phyloP scores from a whole-genome alignment of 2,329 filamentous ascomycete genomes.

The Cladophialophora exuberans region DNA sequence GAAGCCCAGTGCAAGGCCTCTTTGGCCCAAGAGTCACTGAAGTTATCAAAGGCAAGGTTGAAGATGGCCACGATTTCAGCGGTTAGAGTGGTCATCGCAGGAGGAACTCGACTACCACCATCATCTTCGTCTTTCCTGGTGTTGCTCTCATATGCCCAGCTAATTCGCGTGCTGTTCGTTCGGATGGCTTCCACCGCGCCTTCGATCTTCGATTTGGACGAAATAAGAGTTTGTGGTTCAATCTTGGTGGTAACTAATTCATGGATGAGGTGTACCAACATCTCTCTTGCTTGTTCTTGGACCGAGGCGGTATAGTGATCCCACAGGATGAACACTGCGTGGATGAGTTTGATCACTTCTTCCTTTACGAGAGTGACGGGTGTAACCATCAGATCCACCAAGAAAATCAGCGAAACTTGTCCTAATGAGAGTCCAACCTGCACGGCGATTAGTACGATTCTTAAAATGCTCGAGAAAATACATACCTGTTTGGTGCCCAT shows the following conservation, averaged over 20 bases:
- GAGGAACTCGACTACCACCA: conserved; percentile 77
- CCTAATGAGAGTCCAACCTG: conserved; percentile 84
- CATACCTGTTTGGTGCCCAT: conserved; percentile 80
- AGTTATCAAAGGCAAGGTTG: conserved; percentile 77
- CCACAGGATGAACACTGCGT: conserved; percentile 93
- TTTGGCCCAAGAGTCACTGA: conserved; percentile 89
- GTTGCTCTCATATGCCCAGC: conserved; percentile 94
- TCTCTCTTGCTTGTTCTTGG: conserved; percentile 94
- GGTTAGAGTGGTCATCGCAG: conserved; percentile 84
- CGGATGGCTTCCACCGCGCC: conserved; percentile 86
- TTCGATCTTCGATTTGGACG: conserved; percentile 77
- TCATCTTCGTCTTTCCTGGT: conserved; percentile 75
- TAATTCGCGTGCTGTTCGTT: conserved; percentile 77
- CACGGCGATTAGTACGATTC: conserved; percentile 17
- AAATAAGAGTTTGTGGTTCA: conserved; percentile 69
- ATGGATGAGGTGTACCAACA: conserved; percentile 96
- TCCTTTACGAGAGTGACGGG: conserved; percentile 79
- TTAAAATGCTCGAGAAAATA: not conserved
- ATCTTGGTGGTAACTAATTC: conserved; percentile 83
- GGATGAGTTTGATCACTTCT: conserved; percentile 81
- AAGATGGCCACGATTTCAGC: conserved; percentile 84
- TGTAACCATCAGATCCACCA: conserved; percentile 95
- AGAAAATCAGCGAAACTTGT: conserved; percentile 86
- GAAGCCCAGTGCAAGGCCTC: conserved; percentile 94
- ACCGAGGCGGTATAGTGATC: conserved; percentile 95